A percentile compares a stretch with the other conserved stretches of the same genome.
phyloP scores from a whole-genome alignment of 2,329 filamentous ascomycete genomes.

The Microsporum canis region DNA sequence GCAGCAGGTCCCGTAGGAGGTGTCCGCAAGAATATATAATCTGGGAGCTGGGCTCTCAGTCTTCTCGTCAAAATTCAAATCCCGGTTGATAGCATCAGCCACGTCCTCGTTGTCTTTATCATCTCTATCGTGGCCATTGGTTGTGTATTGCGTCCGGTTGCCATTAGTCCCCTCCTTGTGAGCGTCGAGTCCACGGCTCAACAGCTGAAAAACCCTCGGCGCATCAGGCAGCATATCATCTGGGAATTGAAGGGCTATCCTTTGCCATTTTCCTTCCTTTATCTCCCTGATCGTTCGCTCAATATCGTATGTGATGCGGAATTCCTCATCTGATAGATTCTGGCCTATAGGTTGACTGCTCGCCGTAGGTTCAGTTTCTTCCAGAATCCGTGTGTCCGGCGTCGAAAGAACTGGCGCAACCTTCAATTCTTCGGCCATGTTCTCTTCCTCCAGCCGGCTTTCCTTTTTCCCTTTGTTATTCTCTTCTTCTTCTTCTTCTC shows the following conservation, averaged over 20 bases:
- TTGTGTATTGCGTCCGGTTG: slow-evolving; percentile 8
- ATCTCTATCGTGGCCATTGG: slow-evolving; percentile 13
- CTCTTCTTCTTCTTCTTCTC: not conserved
- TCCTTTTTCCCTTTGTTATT: not conserved
- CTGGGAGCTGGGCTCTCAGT: slow-evolving; percentile 22
- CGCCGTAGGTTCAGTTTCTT: slow-evolving; percentile 37
- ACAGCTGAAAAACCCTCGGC: slow-evolving; percentile 60
- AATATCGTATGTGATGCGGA: slow-evolving; percentile 73
- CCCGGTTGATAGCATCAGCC: slow-evolving; percentile 1
- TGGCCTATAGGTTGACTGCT: not conserved
- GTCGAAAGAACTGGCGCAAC: slow-evolving; percentile 51
- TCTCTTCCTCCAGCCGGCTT: not conserved
- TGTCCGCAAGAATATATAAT: slow-evolving; percentile 83
- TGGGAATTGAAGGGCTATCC: slow-evolving; percentile 88
- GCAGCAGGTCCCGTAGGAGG: slow-evolving; percentile 92
- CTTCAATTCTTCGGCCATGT: slow-evolving; percentile 21
- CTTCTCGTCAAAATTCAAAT: slow-evolving; percentile 14
- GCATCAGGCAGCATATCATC: slow-evolving; percentile 85
- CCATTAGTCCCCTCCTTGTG: not conserved
- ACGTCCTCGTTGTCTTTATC: slow-evolving; percentile 15
- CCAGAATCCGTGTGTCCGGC: slow-evolving; percentile 50
- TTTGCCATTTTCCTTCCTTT: slow-evolving; percentile 55
- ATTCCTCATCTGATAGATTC: slow-evolving; percentile 52
- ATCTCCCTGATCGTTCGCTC: slow-evolving; percentile 68
- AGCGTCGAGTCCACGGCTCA: slow-evolving; percentile 43